phyloP scores from a whole-genome alignment of 768 basidiomycete species.

The Tremella fuciformis region DNA sequence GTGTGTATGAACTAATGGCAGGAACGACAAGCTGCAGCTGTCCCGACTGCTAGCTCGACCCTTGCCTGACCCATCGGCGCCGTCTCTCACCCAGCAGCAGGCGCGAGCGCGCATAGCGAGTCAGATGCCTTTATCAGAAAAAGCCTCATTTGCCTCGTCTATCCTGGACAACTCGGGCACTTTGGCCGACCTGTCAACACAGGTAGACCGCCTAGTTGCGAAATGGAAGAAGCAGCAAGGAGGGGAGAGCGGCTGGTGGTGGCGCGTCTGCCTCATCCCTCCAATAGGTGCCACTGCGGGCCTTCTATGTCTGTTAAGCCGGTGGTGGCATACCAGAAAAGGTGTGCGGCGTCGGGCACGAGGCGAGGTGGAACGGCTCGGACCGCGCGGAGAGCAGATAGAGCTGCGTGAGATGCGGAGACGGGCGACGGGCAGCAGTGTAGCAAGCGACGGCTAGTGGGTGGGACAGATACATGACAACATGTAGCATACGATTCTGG shows the following conservation, averaged over 20 bases:
- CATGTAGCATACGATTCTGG: no score
- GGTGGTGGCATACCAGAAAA: conserved; percentile 22
- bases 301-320: conserved; percentile 29
- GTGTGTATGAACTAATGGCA: background rate
- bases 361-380: conserved; percentile 29
- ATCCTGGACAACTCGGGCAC: conserved; percentile 88
- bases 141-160: conserved; percentile 77
- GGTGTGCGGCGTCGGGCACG: conserved; percentile 34
- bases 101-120: conserved; percentile 72
- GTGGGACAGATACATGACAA: no score
- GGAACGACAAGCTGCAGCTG: conserved; percentile 74
- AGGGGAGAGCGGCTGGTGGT: conserved; percentile 53
- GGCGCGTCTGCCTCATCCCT: conserved; percentile 57
- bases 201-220: conserved; percentile 57
- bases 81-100: conserved; percentile 60
- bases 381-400: conserved; percentile 23
- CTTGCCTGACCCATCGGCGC: conserved; percentile 22
- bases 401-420: conserved; percentile 45
- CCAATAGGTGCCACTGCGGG: conserved; percentile 54
- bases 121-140: conserved; percentile 74
- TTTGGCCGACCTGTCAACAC: conserved; percentile 62
- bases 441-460: background rate
- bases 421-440: conserved; percentile 16
- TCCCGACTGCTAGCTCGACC: conserved; percentile 71
- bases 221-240: conserved; percentile 52